phyloP scores from a whole-genome alignment of 2,329 filamentous ascomycete species.

The Aureobasidium sp. region DNA sequence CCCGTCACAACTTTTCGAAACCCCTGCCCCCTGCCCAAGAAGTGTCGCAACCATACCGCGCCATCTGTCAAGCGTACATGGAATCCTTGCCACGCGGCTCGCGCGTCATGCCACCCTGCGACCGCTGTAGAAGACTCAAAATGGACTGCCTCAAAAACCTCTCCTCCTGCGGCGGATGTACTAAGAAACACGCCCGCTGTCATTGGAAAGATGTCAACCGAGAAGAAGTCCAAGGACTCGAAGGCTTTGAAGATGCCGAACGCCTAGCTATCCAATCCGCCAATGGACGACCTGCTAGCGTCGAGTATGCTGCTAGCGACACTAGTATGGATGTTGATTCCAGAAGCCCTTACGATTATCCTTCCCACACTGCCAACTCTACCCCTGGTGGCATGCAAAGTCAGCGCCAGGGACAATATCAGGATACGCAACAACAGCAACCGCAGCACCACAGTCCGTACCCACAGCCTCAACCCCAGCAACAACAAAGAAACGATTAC shows the following conservation, averaged over 20 bases:
- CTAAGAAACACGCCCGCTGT: slow-evolving; percentile 84
- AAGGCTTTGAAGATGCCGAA: slow-evolving; percentile 22
- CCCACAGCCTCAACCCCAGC: neutral
- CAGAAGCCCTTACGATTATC: neutral
- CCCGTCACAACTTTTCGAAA: slow-evolving; percentile 33
- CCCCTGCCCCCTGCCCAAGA: slow-evolving; percentile 31
- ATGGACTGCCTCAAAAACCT: slow-evolving; percentile 81
- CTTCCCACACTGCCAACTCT: neutral
- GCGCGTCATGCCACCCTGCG: slow-evolving; percentile 72
- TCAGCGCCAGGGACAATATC: neutral
- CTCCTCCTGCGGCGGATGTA: slow-evolving; percentile 80
- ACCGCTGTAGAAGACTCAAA: slow-evolving; percentile 70
- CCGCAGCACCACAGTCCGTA: neutral
- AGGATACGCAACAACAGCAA: neutral
- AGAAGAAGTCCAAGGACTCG: slow-evolving; percentile 48
- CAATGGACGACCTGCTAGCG: slow-evolving; percentile 3
- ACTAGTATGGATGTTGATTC: neutral
- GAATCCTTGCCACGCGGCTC: slow-evolving; percentile 69
- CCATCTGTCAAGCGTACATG: slow-evolving; percentile 50
- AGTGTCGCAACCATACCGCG: slow-evolving; percentile 31
- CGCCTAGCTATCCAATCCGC: neutral
- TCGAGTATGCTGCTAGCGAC: neutral
- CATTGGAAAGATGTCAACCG: slow-evolving; percentile 76
- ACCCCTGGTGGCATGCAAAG: neutral
- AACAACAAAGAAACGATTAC: neutral